phyloP scores from a whole-genome alignment of 192 early-diverging fungal genomes.

The Rhizophlyctis rosea region DNA sequence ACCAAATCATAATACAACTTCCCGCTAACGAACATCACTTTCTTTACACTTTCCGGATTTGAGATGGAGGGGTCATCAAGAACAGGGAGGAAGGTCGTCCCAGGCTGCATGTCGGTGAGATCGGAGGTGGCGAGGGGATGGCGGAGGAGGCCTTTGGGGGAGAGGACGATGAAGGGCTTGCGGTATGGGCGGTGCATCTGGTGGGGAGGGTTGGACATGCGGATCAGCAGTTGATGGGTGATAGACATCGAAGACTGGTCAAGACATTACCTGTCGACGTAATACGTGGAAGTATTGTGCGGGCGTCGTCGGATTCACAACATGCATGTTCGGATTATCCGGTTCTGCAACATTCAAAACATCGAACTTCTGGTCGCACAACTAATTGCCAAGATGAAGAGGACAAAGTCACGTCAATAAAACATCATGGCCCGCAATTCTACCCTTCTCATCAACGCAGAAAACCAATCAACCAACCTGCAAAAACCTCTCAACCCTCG shows the following conservation, averaged over 20 bases:
- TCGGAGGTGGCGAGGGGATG: conserved; percentile 60
- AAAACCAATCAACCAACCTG: conserved; percentile 52
- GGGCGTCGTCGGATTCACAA: conserved; percentile 85
- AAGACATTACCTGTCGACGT: conserved; percentile 84
- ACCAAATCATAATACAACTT: conserved; percentile 92
- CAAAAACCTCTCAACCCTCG: conserved; percentile 90
- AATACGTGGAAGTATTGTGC: conserved; percentile 95
- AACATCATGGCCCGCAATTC: too few species aligned
- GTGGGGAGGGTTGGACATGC: background rate
- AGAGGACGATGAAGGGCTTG: conserved; percentile 87
- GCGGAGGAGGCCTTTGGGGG: conserved; percentile 50
- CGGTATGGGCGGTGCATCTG: conserved; percentile 57
- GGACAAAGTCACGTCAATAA: conserved; percentile 6
- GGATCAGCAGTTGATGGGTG: background rate
- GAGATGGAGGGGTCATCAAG: conserved; percentile 57
- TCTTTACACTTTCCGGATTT: conserved; percentile 43
- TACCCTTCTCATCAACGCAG: too few species aligned
- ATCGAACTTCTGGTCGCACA: conserved; percentile 78
- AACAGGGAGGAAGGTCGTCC: conserved; percentile 82
- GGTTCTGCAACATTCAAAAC: conserved; percentile 42
- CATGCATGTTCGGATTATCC: conserved; percentile 89
- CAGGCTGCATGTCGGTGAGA: conserved; percentile 78
- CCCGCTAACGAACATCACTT: conserved; percentile 84
- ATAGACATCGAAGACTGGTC: background rate
- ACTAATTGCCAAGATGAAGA: too few species aligned